These are phyloP conservation scores for Thyridium curvatum DNA, from an alignment of 2,329 filamentous ascomycete species.

Conservation along the genomic window DNA sequence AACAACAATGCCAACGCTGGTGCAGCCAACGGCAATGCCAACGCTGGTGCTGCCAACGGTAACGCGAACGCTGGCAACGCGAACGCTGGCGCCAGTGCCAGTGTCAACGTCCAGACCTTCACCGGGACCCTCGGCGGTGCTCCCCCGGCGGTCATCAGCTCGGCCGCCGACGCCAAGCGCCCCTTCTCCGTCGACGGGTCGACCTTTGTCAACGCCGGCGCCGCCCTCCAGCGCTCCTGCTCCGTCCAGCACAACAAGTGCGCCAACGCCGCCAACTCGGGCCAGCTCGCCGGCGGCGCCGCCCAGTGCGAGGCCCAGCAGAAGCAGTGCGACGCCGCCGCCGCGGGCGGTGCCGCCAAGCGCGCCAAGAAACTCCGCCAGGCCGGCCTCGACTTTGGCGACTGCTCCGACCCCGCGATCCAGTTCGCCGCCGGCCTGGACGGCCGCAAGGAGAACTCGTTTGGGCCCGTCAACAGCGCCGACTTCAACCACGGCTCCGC, in stretches of 20 bases:
- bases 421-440: constrained; percentile 41
- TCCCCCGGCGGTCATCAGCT: constrained; percentile 32
- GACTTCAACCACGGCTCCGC: constrained; percentile 49
- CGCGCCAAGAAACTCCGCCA: constrained; percentile 17
- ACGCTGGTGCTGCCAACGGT: constrained; percentile 1
- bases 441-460: constrained; percentile 36
- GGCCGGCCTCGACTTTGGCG: constrained; percentile 32
- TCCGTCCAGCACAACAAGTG: constrained; percentile 45
- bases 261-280: constrained; percentile 40
- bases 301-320: constrained; percentile 37
- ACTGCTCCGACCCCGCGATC: constrained; percentile 41
- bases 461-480: constrained; percentile 28
- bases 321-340: constrained; percentile 23
- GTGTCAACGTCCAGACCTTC: constrained; percentile 37
- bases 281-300: constrained; percentile 26
- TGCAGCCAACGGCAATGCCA: not conserved
- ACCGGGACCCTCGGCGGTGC: constrained; percentile 34
- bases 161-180: constrained; percentile 23
- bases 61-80: constrained; percentile 5
- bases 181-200: constrained; percentile 48
- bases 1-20: not conserved
- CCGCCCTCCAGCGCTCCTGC: constrained; percentile 40
- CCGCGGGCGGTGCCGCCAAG: constrained; percentile 9
- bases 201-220: constrained; percentile 42
- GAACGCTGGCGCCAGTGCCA: constrained; percentile 11